Evolutionary conservation across 768 basidiomycete species (phyloP).

Genomic region (Russula emetica): DNA sequence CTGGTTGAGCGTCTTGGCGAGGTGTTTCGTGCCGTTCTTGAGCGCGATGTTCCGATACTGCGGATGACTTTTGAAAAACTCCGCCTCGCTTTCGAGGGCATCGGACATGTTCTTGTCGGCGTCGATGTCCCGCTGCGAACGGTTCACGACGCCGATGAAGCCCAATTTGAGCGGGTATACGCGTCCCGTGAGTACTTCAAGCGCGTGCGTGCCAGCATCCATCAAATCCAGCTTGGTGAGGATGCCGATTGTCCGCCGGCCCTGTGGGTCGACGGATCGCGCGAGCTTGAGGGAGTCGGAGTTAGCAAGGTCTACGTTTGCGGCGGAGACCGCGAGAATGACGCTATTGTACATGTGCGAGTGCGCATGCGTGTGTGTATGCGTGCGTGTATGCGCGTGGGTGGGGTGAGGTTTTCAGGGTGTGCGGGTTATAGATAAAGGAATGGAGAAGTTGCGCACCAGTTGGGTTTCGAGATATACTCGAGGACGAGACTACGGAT

Average conservation of each 20-base stretch:
- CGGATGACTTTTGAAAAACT: conserved; percentile 86
- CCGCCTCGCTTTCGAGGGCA: conserved; percentile 77
- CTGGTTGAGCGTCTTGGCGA: conserved; percentile 91
- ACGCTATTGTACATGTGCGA: conserved; percentile 59
- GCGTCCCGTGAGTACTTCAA: conserved; percentile 93
- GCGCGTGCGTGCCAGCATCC: conserved; percentile 98
- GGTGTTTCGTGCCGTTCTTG: conserved; percentile 94
- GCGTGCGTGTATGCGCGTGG: neutral
- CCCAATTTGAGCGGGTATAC: conserved; percentile 98
- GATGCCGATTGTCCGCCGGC: conserved; percentile 93
- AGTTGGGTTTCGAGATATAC: conserved; percentile 95
- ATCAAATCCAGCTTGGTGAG: conserved; percentile 97
- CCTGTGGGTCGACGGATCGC: conserved; percentile 91
- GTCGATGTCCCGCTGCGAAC: conserved; percentile 97
- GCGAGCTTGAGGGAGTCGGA: conserved; percentile 97
- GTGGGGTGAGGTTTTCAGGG: neutral
- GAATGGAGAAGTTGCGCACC: conserved; percentile 45
- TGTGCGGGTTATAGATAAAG: too few species aligned
- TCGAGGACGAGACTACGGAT: conserved; percentile 93
- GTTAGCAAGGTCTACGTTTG: conserved; percentile 98
- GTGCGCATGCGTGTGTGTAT: neutral
- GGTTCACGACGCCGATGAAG: conserved; percentile 96
- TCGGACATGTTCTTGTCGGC: conserved; percentile 79
- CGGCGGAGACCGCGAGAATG: conserved; percentile 93
- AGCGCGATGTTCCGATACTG: conserved; percentile 95